Base-by-base conservation (phyloP, 495 filamentous ascomycete species). In the Aspergillus wentii region DNA sequence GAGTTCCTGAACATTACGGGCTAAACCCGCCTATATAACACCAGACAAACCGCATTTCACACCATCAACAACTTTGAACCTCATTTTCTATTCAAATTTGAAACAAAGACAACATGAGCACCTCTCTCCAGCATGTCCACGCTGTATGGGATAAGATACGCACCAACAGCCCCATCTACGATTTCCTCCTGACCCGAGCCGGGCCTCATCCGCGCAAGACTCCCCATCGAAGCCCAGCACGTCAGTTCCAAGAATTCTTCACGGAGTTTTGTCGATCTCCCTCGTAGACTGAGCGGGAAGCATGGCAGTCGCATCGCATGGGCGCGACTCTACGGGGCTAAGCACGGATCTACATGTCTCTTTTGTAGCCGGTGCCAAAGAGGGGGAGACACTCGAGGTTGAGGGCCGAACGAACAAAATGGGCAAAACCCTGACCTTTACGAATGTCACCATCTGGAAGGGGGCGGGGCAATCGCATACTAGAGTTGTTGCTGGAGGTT, bases 241-340 rank as follows among this genome's bases (percentile, higher is more conserved):
- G 63, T 86, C 44, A 87, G 86, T 58, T 76, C 72, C 26, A 72
- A 74, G 40, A 74, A 73, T 8, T 72, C 64, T 87, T 10, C 83
- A 88, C 51, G 83, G 83, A 17, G 71, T 78, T 19, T 78, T 82
- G 3, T 78, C 74, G 15, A 79, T 79, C 1, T 69, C 79, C 26
- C 49, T 88, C 15, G 70, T 79, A 13, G 83, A 88, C 51, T 86
- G 80, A 80, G 71, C 76, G 11, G 84, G 82, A 22, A 80, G 82
- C 17, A 69, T 87, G 61, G 78, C 79, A 4, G 83, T 87, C 51
- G 77, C 78, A 5, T 66, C 71, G 7, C 71, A 71, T 49, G 82
- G 82, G 32, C 51, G 74, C 14, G 66, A 71, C n/a, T 72, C 71
- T 43, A 78, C 80, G 4, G 84, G 83, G 19, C 78, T 85, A 30